Evolutionary conservation across 805 yeast genomes (phyloP), one percentile per base, ranked within the genome.

Genomic region (Wickerhamiella azyma): DNA sequence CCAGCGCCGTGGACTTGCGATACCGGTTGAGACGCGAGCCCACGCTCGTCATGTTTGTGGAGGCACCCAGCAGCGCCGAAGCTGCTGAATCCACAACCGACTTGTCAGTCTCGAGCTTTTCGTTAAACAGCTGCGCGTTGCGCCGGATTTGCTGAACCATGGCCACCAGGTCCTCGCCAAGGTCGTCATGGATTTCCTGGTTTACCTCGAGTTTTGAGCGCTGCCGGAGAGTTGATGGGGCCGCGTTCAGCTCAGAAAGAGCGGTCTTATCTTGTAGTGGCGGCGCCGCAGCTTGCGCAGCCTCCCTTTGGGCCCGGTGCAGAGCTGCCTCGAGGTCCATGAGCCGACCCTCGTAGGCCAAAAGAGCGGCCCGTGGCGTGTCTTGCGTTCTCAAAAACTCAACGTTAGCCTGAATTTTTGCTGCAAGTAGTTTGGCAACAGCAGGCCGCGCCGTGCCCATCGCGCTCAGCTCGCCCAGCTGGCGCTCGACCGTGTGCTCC

Each of bases 61-160:
- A 53, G 11, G 68, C 60, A 35, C 53, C 52, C 38, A 61, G 59
- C 32, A 67, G 47, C 3, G 69, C 62, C 7, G 54, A 58, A n/a
- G 59, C 50, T 0, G 71, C 61, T 2, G 57, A 47, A 26, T 50
- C 48, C 11, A 67, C 63, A 6, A 64, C 59, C 21, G 57, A 60
- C 9, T 48, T 50, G 49, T 67, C 71, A 17, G 53, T 45, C 21
- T 58, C 58, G n/a, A 67, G 54, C 53, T 66, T 65, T 56, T 69
- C 48, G 55, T 58, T 51, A 66, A 74, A 66, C 6, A 56, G 53
- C 26, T 65, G 51, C 1, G 80, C 79, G 16, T 75, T 71, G 21
- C 60, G 57, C 50, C 71, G 74, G 51, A 76, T 66, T 7, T 65
- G 59, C 7, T 66, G 54, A 0, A 77, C 76, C 60, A 76, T 66